These are phyloP conservation scores for Cladosporium sp. DNA, from an alignment of 2,329 filamentous ascomycete genomes.

Conservation along the genomic window DNA sequence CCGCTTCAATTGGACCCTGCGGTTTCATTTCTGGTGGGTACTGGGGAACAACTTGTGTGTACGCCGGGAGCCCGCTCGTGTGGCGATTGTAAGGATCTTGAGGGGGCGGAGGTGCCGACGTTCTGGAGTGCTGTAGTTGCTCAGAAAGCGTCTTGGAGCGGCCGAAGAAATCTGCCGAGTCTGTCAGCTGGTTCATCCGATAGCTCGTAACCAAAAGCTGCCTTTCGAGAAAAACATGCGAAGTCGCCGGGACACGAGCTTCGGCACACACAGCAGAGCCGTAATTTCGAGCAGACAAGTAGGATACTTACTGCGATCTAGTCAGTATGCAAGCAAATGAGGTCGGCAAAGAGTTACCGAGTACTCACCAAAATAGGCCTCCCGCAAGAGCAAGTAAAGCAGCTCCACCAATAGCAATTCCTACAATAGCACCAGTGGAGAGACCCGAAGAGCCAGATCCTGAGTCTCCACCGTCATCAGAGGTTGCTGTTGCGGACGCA, in stretches of 20 bases:
- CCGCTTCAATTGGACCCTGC: slow-evolving; percentile 1
- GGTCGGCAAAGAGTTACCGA: neutral
- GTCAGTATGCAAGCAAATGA: neutral
- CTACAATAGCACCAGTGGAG: slow-evolving; percentile 37
- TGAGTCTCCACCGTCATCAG: neutral
- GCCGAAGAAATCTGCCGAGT: slow-evolving; percentile 47
- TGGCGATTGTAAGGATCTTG: slow-evolving; percentile 6
- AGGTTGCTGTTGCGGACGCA: slow-evolving; percentile 10
- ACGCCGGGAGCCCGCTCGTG: slow-evolving; percentile 5
- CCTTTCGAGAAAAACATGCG: too few relatives aligned
- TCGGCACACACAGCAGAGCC: too few relatives aligned
- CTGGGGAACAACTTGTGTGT: neutral
- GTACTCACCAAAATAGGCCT: slow-evolving; percentile 49
- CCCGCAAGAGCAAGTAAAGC: slow-evolving; percentile 56
- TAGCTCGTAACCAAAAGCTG: too few relatives aligned
- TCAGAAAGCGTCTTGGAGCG: slow-evolving; percentile 26
- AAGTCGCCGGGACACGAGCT: too few relatives aligned
- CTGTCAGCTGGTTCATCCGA: neutral
- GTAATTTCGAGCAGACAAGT: too few relatives aligned
- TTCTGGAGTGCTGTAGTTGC: slow-evolving; percentile 6
- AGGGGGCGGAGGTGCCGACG: neutral
- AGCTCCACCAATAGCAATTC: slow-evolving; percentile 57
- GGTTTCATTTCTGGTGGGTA: slow-evolving; percentile 1
- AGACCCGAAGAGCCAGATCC: slow-evolving; percentile 19
- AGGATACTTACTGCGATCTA: neutral